These are phyloP conservation scores for Spizellomyces punctatus DNA, from an alignment of 192 early-diverging fungal genomes.

Conservation along the genomic window DNA sequence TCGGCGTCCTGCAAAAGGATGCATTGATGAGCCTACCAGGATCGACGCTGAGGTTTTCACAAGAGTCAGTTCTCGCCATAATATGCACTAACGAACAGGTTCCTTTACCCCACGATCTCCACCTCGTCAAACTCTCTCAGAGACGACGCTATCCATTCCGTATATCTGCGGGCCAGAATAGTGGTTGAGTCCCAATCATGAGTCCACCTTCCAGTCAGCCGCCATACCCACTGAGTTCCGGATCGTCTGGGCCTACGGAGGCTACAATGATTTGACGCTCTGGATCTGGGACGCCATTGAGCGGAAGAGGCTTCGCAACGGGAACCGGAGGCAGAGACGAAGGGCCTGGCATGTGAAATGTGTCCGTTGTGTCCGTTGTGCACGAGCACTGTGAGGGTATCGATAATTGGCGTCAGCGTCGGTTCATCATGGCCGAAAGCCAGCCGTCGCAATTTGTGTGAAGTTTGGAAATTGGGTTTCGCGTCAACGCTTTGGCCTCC, in stretches of 20 bases:
- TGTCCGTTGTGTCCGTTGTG: background rate
- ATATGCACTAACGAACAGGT: background rate
- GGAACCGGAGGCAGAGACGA: background rate
- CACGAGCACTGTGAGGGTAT: background rate
- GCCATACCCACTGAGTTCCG: background rate
- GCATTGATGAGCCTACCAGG: background rate
- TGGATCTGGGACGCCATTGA: background rate
- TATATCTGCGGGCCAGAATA: background rate
- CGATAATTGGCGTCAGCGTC: background rate
- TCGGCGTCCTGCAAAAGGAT: background rate
- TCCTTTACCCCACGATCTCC: background rate
- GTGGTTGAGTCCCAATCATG: background rate
- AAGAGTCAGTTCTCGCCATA: background rate
- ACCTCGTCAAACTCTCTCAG: background rate
- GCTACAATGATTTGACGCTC: background rate
- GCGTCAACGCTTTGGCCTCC: background rate
- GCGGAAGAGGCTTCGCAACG: background rate
- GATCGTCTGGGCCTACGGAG: background rate
- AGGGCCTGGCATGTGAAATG: background rate
- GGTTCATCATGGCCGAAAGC: background rate
- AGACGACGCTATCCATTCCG: slow-evolving; percentile 1
- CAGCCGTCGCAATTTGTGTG: background rate
- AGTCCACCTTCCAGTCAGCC: background rate
- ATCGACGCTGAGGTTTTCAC: background rate
- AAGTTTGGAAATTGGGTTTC: background rate